Evolutionary conservation across 306 rosid genomes (phyloP).

Genomic region (Begonia loranthoides): DNA sequence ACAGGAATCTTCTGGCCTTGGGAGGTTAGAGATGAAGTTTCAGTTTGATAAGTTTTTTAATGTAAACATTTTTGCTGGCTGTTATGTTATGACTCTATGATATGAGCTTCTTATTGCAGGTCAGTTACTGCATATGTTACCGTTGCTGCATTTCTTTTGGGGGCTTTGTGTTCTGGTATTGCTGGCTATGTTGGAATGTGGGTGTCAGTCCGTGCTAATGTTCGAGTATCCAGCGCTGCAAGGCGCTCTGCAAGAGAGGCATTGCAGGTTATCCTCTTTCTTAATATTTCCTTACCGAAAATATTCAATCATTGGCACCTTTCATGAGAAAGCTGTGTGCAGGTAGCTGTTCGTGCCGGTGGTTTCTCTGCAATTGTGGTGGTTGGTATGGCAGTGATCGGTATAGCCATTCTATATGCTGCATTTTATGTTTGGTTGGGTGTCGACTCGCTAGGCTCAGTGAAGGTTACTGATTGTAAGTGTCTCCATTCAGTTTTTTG

Average conservation of each 20-base stretch:
- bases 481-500: slow-evolving; percentile 8
- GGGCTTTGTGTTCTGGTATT: slow-evolving; percentile 87
- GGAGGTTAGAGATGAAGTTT: slow-evolving; percentile 75
- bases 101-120: slow-evolving; percentile 46
- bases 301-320: slow-evolving; percentile 13
- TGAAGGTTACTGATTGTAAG: slow-evolving; percentile 97
- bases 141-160: slow-evolving; percentile 88
- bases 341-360: slow-evolving; percentile 98
- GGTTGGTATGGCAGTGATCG: slow-evolving; percentile 98
- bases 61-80: too few species aligned
- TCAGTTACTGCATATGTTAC: slow-evolving; percentile 74
- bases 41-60: too few species aligned
- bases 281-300: slow-evolving; percentile 15
- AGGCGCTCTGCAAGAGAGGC: slow-evolving; percentile 98
- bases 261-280: slow-evolving; percentile 56
- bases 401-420: slow-evolving; percentile 82
- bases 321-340: slow-evolving; percentile 32
- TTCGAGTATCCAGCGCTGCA: slow-evolving; percentile 96
- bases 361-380: slow-evolving; percentile 88
- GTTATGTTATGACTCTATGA: too few species aligned
- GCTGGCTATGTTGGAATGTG: slow-evolving; percentile 99
- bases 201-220: slow-evolving; percentile 99
- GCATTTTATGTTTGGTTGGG: slow-evolving; percentile 90
- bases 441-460: slow-evolving; percentile 74
- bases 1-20: slow-evolving; percentile 80